Evolutionary conservation across 345 rosid species (phyloP).

Genomic region (Bruguiera gymnorhiza): DNA sequence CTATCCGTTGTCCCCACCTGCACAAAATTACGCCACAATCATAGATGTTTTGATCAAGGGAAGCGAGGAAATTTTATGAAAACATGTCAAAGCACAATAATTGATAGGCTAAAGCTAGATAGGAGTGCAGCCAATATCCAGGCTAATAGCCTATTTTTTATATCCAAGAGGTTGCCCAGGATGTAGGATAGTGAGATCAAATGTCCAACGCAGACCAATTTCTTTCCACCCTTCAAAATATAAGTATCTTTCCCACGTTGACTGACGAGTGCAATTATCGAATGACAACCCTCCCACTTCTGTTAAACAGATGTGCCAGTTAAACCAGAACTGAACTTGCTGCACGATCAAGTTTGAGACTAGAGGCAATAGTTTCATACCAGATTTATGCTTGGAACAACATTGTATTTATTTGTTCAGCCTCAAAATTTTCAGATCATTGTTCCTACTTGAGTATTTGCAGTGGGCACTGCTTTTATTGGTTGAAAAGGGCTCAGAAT

Average conservation of each 20-base stretch:
- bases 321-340: background rate
- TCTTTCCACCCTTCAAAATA: too few species aligned
- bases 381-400: background rate
- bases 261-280: too few species aligned
- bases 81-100: too few species aligned
- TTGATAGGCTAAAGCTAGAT: too few species aligned
- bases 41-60: background rate
- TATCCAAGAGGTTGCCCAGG: too few species aligned
- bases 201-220: too few species aligned
- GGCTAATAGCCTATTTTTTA: too few species aligned
- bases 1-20: conserved; percentile 92
- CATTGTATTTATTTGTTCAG: background rate
- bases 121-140: too few species aligned
- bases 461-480: background rate
- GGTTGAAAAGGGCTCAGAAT: conserved; percentile 11
- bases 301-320: background rate
- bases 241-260: too few species aligned
- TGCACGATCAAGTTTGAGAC: background rate
- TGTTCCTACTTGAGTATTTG: background rate
- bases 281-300: too few species aligned
- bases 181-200: too few species aligned
- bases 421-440: conserved; percentile 1
- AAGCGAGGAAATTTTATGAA: background rate
- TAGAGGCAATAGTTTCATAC: background rate
- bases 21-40: conserved; percentile 2